phyloP scores from a whole-genome alignment of 176 grass and related monocot species.

The Chrysopogon serrulatus region DNA sequence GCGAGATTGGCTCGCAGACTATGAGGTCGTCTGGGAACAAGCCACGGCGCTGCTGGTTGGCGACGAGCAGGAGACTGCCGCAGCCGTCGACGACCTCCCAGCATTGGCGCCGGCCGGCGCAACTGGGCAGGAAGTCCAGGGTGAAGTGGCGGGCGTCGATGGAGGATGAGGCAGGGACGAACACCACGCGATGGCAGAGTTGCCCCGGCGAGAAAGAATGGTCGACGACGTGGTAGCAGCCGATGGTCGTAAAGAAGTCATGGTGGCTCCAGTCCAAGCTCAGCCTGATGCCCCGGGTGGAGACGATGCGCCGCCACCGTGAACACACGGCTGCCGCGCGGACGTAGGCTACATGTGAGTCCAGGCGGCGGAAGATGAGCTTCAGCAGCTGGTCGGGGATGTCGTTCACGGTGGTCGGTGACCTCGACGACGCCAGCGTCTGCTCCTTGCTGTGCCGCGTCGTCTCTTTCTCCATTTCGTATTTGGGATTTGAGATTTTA shows the following conservation, averaged over 20 bases:
- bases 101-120: rapidly evolving
- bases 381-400: neutral
- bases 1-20: slow-evolving; percentile 7
- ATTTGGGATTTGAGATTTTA: neutral
- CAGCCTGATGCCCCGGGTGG: neutral
- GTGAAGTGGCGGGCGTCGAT: slow-evolving; percentile 5
- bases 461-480: neutral
- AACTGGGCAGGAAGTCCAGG: slow-evolving; percentile 4
- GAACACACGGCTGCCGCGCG: neutral
- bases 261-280: too few relatives aligned
- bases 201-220: neutral
- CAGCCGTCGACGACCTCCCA: slow-evolving; percentile 1
- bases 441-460: neutral
- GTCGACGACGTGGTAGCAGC: neutral
- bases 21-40: slow-evolving; percentile 18
- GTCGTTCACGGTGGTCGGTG: neutral
- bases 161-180: neutral
- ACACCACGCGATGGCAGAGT: neutral
- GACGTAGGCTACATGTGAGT: neutral
- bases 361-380: slow-evolving; percentile 1
- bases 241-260: neutral
- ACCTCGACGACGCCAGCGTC: neutral
- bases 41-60: neutral
- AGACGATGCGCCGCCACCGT: neutral
- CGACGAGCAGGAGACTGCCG: neutral